These are phyloP conservation scores for Colletotrichum orbiculare DNA, from an alignment of 2,329 filamentous ascomycete genomes.

Conservation along the genomic window DNA sequence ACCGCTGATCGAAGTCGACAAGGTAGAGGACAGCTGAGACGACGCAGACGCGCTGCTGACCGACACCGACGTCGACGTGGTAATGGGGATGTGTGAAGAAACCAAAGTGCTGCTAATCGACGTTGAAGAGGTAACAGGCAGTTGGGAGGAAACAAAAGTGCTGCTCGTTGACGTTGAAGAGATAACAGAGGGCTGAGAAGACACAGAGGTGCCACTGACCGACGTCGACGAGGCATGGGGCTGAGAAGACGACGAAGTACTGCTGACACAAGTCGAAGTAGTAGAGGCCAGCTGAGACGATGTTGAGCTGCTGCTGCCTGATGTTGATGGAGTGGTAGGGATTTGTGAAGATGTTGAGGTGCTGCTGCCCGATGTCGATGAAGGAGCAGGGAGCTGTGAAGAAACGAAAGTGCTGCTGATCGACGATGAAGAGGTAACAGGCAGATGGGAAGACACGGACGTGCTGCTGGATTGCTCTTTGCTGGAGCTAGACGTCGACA, in stretches of 20 bases:
- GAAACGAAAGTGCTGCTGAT: no score
- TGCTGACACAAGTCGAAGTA: no score
- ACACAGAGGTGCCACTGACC: no score
- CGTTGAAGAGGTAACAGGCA: not conserved
- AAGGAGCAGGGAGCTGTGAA: not conserved
- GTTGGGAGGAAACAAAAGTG: conserved; percentile 4
- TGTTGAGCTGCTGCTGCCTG: not conserved
- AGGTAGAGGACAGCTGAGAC: no score
- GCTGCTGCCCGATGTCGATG: conserved; percentile 14
- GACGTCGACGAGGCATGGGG: no score
- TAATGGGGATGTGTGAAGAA: no score
- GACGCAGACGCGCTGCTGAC: no score
- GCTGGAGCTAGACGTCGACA: conserved; percentile 9
- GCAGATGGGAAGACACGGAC: not conserved
- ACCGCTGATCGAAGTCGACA: no score
- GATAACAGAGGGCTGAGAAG: conserved; percentile 1
- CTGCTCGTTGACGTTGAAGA: conserved; percentile 15
- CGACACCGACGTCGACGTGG: no score
- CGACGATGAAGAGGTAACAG: no score
- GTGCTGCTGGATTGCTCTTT: conserved; percentile 17
- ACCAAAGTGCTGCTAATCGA: not conserved
- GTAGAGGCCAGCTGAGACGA: no score
- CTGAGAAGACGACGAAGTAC: no score
- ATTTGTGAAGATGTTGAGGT: conserved; percentile 1
- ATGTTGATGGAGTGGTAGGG: not conserved